Evolutionary conservation across 208 protist genomes (phyloP), one percentile per base, ranked within the genome.

Genomic region (Leishmania gerbilli): DNA sequence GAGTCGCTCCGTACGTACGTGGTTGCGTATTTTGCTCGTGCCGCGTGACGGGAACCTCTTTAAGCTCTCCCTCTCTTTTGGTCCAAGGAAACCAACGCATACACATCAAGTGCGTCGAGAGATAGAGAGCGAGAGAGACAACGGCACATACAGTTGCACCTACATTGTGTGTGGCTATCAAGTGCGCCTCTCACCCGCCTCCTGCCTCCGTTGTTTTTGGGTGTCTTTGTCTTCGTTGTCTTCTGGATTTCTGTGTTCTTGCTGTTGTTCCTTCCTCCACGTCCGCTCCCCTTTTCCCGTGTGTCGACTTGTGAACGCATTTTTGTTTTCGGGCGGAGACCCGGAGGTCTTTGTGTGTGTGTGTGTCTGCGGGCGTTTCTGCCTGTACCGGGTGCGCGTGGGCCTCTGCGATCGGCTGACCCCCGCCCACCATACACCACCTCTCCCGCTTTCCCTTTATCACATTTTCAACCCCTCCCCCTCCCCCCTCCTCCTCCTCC

Each of bases 161-260:
- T 27, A 62, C 37, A 68, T 42, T 47, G 2, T 68, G 40, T 15
- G 64, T 27, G 49, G 27, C 51, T 37, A 21, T 21, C 42, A 53
- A 17, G 15, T n/a, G 68, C 2, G 68, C 42, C 42, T 7, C 13
- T 74, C 68, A 55, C 45, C 40, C 40, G n/a, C 49, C 47, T 42
- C 31, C 31, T 62, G n/a, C 60, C 47, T 40, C 17, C 7, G 45
- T 47, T 72, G n/a, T 5, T 71, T 15, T 21, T 6, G 21, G 0
- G 5, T 49, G 9, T 64, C 17, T 3, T 56, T 53, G 69, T 64
- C 24, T 17, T 8, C 37, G 51, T 74, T 34, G 31, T 47, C 65
- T 72, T 83, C 51, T 49, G 7, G 3, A 45, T 49, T 79, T 79
- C 65, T 49, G 55, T 74, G 77, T 77, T 75, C 6, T 71, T 8